Evolutionary conservation across 495 filamentous ascomycete species (phyloP).

Genomic region (Penicillium verhagenii): DNA sequence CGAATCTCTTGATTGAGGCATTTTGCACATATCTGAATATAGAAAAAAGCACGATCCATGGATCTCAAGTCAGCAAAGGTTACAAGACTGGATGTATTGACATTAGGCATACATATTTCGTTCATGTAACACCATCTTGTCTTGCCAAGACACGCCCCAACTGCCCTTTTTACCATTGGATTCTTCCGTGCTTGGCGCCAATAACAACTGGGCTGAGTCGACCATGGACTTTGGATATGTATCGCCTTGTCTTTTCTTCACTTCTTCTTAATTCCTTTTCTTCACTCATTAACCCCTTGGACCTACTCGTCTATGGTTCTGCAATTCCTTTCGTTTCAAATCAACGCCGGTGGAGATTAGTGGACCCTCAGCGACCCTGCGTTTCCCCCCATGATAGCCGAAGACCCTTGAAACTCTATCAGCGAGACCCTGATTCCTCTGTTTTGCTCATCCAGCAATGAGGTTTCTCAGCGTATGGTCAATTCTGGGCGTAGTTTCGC

Average conservation of each 20-base stretch:
- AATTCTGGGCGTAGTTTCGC: constrained; percentile 17
- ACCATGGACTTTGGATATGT: background rate
- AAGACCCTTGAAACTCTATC: constrained; percentile 5
- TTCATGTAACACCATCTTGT: background rate
- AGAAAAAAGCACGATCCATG: background rate
- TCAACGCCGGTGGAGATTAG: background rate
- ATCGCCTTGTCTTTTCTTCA: background rate
- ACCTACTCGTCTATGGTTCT: too few relatives aligned
- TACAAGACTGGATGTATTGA: too few relatives aligned
- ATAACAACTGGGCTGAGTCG: background rate
- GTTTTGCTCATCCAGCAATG: constrained; percentile 15
- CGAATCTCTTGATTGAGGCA: constrained; percentile 8
- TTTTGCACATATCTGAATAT: background rate
- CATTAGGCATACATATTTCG: background rate
- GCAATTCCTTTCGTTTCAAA: background rate
- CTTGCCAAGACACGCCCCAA: background rate
- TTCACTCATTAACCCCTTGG: too few relatives aligned
- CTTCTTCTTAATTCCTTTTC: too few relatives aligned
- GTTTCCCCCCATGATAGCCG: background rate
- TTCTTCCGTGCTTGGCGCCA: constrained; percentile 7
- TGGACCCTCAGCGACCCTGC: background rate
- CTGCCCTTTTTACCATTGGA: background rate
- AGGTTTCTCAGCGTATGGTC: constrained; percentile 22
- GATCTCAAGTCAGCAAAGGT: background rate
- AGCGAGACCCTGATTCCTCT: constrained; percentile 2